A percentile compares a stretch with the other conserved stretches of the same genome.
These are phyloP conservation scores for Lasiodiplodia citricola DNA, from an alignment of 2,329 filamentous ascomycete species.

Conservation along the genomic window DNA sequence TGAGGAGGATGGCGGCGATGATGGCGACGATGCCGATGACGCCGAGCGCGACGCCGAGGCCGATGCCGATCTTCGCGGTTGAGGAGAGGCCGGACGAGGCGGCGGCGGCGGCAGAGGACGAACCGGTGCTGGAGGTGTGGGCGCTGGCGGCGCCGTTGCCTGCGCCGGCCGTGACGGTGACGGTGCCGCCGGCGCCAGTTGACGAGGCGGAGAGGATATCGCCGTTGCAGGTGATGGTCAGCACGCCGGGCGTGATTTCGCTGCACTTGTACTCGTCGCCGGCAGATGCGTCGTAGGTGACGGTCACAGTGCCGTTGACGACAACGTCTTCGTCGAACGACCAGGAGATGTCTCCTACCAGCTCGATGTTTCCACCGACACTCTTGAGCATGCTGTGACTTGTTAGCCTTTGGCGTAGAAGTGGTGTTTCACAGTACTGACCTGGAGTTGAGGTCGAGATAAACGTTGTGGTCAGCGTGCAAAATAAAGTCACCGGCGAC, in stretches of 20 bases:
- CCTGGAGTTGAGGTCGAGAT: neutral
- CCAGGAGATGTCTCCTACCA: neutral
- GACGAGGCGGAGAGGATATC: neutral
- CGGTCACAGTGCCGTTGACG: neutral
- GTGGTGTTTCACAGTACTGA: neutral
- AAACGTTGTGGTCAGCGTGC: neutral
- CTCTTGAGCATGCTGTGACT: neutral
- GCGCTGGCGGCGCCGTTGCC: neutral
- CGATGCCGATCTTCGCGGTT: neutral
- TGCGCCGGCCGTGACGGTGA: neutral
- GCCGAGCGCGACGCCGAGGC: neutral
- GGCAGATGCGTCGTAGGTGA: neutral
- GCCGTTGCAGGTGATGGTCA: constrained; percentile 7
- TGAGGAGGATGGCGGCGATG: neutral
- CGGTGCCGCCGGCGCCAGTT: neutral
- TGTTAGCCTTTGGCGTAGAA: neutral
- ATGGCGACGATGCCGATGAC: neutral
- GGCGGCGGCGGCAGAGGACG: neutral
- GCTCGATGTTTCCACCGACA: neutral
- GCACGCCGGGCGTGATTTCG: neutral
- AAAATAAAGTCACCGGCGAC: neutral
- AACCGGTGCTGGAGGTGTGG: neutral
- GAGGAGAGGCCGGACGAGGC: neutral
- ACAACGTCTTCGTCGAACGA: neutral
- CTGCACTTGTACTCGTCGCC: constrained; percentile 1